phyloP scores from a whole-genome alignment of 2,329 filamentous ascomycete genomes.

The Intubia oerlemansii region DNA sequence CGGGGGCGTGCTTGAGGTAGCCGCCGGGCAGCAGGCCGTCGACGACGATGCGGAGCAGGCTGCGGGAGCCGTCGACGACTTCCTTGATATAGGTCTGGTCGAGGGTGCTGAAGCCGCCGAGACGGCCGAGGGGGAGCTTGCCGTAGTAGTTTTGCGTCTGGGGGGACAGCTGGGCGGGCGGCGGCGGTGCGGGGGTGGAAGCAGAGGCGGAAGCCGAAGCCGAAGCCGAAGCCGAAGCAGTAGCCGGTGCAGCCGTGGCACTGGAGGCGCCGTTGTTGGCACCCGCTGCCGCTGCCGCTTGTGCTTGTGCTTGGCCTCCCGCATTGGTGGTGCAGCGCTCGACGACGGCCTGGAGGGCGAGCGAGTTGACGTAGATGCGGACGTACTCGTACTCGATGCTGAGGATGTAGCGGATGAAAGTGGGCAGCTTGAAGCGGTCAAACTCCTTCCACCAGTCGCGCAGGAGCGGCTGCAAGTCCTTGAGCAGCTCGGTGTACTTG shows the following conservation, averaged over 20 bases:
- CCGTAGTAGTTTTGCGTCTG: constrained; percentile 44
- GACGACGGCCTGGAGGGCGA: constrained; percentile 85
- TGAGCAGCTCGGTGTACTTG: constrained; percentile 60
- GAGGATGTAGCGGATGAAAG: constrained; percentile 52
- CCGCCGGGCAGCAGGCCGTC: constrained; percentile 53
- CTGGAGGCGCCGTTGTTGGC: too few species aligned
- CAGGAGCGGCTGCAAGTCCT: constrained; percentile 62
- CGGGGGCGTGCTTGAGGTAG: constrained; percentile 64
- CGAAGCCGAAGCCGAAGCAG: constrained; percentile 9
- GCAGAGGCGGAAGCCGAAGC: background rate
- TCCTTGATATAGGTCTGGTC: constrained; percentile 57
- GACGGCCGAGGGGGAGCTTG: constrained; percentile 38
- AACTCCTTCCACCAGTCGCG: constrained; percentile 65
- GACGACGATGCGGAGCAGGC: constrained; percentile 56
- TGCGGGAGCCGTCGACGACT: constrained; percentile 58
- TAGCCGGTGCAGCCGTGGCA: constrained; percentile 8
- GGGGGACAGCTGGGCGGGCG: constrained; percentile 26
- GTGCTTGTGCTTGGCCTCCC: too few species aligned
- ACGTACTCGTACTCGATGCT: constrained; percentile 93
- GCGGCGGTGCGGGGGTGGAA: background rate
- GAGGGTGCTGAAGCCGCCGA: constrained; percentile 40
- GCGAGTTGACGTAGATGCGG: constrained; percentile 81
- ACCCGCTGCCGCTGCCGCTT: too few species aligned
- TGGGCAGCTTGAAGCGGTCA: constrained; percentile 49
- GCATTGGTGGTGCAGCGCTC: constrained; percentile 60